These are phyloP conservation scores for Gaertneriomyces sp. DNA, from an alignment of 192 early-diverging fungal genomes.

Conservation along the genomic window DNA sequence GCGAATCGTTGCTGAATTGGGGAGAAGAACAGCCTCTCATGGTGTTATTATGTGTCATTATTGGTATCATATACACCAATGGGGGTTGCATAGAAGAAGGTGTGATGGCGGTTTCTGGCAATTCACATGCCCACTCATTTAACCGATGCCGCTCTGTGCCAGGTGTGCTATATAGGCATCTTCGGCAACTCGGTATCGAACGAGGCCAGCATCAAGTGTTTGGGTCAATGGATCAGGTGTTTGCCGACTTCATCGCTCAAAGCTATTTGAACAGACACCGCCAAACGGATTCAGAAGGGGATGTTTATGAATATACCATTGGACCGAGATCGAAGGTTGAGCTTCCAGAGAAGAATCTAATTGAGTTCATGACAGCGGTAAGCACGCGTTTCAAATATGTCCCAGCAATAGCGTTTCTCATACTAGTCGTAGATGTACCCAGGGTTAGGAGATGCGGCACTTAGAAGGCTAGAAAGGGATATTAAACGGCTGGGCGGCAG, in stretches of 20 bases:
- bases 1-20: slow-evolving; percentile 37
- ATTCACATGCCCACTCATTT: neutral
- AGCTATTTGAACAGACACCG: slow-evolving; percentile 50
- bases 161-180: neutral
- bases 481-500: slow-evolving; percentile 14
- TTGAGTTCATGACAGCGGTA: slow-evolving; percentile 57
- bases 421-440: slow-evolving; percentile 17
- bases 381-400: slow-evolving; percentile 1
- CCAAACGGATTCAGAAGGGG: slow-evolving; percentile 16
- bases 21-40: slow-evolving; percentile 38
- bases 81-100: slow-evolving; percentile 38
- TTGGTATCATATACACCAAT: slow-evolving; percentile 57
- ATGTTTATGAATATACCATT: slow-evolving; percentile 49
- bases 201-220: slow-evolving; percentile 2
- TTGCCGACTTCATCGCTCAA: slow-evolving; percentile 41
- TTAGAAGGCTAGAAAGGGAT: slow-evolving; percentile 16
- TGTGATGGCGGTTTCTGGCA: neutral
- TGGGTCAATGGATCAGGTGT: neutral
- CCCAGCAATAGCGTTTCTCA: neutral
- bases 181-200: slow-evolving; percentile 4
- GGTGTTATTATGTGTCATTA: slow-evolving; percentile 56
- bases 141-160: neutral
- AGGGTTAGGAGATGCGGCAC: slow-evolving; percentile 12
- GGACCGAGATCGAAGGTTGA: slow-evolving; percentile 62
- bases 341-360: slow-evolving; percentile 48